Evolutionary conservation across 176 grass and related monocot species (phyloP).

Genomic region (barley (Hordeum vulgare)): DNA sequence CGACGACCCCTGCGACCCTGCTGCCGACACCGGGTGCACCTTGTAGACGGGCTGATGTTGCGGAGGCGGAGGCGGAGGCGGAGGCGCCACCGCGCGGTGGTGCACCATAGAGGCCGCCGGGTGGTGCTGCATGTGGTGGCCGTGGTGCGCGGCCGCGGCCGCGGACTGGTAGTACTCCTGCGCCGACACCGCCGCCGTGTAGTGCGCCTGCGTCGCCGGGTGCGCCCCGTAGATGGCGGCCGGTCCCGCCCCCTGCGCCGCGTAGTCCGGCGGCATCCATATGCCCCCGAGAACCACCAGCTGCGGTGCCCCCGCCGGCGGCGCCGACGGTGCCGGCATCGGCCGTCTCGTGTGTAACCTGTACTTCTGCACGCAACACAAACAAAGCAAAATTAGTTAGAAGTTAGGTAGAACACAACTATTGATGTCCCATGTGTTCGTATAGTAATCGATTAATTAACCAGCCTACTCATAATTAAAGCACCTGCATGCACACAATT

Average conservation of each 20-base stretch:
- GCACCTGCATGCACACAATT: background rate
- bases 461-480: conserved; percentile 7
- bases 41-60: conserved; percentile 25
- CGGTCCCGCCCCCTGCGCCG: conserved; percentile 36
- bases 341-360: conserved; percentile 78
- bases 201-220: conserved; percentile 49
- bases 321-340: conserved; percentile 29
- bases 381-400: background rate
- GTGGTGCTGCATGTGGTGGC: conserved; percentile 61
- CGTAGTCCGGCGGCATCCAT: conserved; percentile 89
- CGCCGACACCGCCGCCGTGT: conserved; percentile 42
- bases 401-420: no score
- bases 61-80: background rate
- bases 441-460: background rate
- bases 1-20: conserved; percentile 41
- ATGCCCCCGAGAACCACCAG: conserved; percentile 82
- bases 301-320: conserved; percentile 41
- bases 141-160: conserved; percentile 42
- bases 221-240: conserved; percentile 70
- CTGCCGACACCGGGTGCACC: background rate
- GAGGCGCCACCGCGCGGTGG: conserved; percentile 4
- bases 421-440: background rate
- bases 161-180: conserved; percentile 66
- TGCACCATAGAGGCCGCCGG: conserved; percentile 19
- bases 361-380: conserved; percentile 59